These are phyloP conservation scores for Pugionium dolabratum DNA, from an alignment of 345 rosid genomes.

Conservation along the genomic window DNA sequence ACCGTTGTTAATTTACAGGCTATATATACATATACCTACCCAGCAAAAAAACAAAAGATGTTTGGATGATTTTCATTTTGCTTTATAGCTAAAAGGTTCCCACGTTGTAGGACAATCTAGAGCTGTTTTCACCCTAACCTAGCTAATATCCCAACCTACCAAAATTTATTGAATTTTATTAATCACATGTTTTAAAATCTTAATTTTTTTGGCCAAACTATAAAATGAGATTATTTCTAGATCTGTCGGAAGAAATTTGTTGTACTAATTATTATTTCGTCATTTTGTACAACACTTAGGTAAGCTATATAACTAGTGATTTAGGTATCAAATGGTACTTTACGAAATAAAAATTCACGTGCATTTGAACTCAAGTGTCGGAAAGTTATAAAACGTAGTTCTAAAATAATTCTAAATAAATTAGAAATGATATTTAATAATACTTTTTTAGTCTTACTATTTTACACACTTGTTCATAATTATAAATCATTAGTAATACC, in stretches of 20 bases:
- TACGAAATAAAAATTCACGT: no score
- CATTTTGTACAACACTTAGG: not conserved
- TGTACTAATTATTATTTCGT: not conserved
- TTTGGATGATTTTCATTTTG: slow-evolving; percentile 23
- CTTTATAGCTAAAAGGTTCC: slow-evolving; percentile 35
- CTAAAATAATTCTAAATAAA: no score
- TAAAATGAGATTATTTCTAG: not conserved
- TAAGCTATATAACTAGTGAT: not conserved
- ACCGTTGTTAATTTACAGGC: slow-evolving; percentile 22
- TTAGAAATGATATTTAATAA: no score
- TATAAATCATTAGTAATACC: no score
- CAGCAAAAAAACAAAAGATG: slow-evolving; percentile 35
- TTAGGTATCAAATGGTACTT: not conserved
- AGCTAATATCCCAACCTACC: slow-evolving; percentile 30
- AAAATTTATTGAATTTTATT: slow-evolving; percentile 1
- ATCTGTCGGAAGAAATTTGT: not conserved
- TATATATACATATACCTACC: slow-evolving; percentile 37
- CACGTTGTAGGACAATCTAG: slow-evolving; percentile 36
- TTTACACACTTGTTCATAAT: no score
- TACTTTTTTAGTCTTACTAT: no score
- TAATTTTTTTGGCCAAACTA: not conserved
- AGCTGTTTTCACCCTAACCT: slow-evolving; percentile 35
- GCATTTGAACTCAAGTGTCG: no score
- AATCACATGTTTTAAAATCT: not conserved
- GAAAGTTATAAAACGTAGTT: no score